phyloP scores from a whole-genome alignment of 2,329 filamentous ascomycete genomes.

The Beauveria varroae region DNA sequence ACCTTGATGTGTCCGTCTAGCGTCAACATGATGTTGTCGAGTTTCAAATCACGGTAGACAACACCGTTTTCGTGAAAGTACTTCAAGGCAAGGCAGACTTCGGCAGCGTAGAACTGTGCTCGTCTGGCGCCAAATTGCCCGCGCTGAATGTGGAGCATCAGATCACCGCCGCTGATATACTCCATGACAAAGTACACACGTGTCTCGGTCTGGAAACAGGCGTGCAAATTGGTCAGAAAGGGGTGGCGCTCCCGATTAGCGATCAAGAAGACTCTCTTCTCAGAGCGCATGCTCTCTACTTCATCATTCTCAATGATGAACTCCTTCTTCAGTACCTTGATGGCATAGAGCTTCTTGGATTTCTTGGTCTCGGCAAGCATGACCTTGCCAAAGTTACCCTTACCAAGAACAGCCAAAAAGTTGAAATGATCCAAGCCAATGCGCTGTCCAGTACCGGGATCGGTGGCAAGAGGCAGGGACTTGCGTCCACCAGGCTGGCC shows the following conservation, averaged over 20 bases:
- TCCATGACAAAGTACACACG: constrained; percentile 99
- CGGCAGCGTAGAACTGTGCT: constrained; percentile 97
- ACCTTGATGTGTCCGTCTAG: constrained; percentile 98
- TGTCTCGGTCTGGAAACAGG: constrained; percentile 98
- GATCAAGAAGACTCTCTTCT: constrained; percentile 95
- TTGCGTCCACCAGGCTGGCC: constrained; percentile 37
- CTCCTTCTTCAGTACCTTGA: constrained; percentile 99
- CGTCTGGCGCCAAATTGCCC: constrained; percentile 93
- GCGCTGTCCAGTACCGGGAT: constrained; percentile 67
- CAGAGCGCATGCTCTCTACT: constrained; percentile 93
- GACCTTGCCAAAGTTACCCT: constrained; percentile 99
- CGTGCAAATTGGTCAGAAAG: constrained; percentile 89
- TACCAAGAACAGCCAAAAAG: constrained; percentile 94
- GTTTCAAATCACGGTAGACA: constrained; percentile 96
- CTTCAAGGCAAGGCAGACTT: constrained; percentile 93
- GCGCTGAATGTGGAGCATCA: constrained; percentile 98
- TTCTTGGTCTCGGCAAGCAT: constrained; percentile 98
- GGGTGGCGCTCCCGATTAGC: constrained; percentile 96
- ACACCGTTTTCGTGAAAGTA: constrained; percentile 99
- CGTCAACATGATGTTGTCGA: constrained; percentile 84
- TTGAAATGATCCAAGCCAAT: constrained; percentile 99
- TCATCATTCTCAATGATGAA: constrained; percentile 99
- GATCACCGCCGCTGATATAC: constrained; percentile 94
- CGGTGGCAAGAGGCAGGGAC: constrained; percentile 61
- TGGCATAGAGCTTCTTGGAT: constrained; percentile 86